phyloP scores from a whole-genome alignment of 805 yeast species.

The Scheffersomyces ergatensis region DNA sequence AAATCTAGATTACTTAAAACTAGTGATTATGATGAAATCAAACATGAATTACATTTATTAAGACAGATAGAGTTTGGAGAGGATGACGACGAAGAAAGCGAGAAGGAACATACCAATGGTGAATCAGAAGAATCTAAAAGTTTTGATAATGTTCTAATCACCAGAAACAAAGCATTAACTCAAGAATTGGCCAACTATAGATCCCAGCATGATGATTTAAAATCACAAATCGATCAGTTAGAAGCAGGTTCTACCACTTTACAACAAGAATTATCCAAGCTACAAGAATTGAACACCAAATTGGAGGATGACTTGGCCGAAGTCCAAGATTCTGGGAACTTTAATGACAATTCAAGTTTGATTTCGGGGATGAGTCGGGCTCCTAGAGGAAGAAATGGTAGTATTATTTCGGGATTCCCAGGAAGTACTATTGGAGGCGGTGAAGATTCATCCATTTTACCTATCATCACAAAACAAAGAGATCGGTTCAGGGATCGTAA shows the following conservation, averaged over 20 bases:
- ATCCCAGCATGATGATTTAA: constrained; percentile 51
- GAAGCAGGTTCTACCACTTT: constrained; percentile 32
- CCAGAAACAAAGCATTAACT: constrained; percentile 71
- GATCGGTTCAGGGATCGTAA: constrained; percentile 87
- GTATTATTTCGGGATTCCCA: constrained; percentile 18
- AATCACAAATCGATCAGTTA: constrained; percentile 37
- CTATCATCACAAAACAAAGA: constrained; percentile 90
- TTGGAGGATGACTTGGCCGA: constrained; percentile 73
- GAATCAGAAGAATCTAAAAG: constrained; percentile 20
- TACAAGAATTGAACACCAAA: constrained; percentile 50
- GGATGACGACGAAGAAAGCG: constrained; percentile 20
- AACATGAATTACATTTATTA: constrained; percentile 69
- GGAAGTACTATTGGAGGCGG: constrained; percentile 15
- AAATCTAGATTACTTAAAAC: constrained; percentile 49
- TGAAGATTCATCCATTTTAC: constrained; percentile 52
- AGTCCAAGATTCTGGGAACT: constrained; percentile 49
- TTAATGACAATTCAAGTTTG: constrained; percentile 64
- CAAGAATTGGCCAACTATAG: constrained; percentile 67
- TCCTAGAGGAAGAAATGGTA: constrained; percentile 29
- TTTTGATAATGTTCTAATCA: constrained; percentile 60
- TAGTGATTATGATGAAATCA: constrained; percentile 76
- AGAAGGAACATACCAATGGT: constrained; percentile 25
- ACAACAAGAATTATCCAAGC: constrained; percentile 35
- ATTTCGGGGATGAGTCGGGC: constrained; percentile 49
- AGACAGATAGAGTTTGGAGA: constrained; percentile 74